These are phyloP conservation scores for Lumnitzera littorea DNA, from an alignment of 345 rosid species.

Conservation along the genomic window DNA sequence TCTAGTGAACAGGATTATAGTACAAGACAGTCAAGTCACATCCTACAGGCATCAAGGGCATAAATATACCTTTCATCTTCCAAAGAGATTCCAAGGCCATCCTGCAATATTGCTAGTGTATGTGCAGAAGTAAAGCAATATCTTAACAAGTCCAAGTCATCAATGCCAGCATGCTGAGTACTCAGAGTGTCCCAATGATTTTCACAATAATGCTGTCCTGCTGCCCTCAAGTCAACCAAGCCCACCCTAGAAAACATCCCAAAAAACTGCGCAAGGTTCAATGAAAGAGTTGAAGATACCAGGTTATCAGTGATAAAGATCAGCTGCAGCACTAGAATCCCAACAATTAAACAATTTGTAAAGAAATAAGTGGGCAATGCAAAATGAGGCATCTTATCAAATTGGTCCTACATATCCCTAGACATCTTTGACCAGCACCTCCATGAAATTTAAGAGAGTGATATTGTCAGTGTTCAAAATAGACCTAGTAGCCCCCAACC, in stretches of 20 bases:
- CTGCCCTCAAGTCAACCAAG: conserved; percentile 31
- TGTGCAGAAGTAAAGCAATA: conserved; percentile 47
- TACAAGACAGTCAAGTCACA: background rate
- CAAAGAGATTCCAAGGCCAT: conserved; percentile 30
- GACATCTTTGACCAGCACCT: no score
- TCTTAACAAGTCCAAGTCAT: conserved; percentile 33
- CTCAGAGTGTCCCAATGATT: conserved; percentile 28
- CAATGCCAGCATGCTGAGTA: conserved; percentile 15
- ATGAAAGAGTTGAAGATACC: background rate
- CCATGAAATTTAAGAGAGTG: no score
- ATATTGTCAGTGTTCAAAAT: no score
- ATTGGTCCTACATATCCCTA: no score
- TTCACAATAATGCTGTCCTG: conserved; percentile 31
- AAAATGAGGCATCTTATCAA: no score
- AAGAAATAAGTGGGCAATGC: no score
- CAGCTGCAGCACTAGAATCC: no score
- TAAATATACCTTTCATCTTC: conserved; percentile 26
- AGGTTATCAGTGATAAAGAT: no score
- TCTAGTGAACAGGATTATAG: background rate
- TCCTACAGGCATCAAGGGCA: background rate
- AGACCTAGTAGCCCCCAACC: no score
- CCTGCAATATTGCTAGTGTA: conserved; percentile 32
- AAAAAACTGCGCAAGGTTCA: conserved; percentile 28
- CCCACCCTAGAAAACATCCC: conserved; percentile 30
- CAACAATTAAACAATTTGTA: no score